Evolutionary conservation across 192 early-diverging fungal genomes (phyloP).

Genomic region (Podila epigama): DNA sequence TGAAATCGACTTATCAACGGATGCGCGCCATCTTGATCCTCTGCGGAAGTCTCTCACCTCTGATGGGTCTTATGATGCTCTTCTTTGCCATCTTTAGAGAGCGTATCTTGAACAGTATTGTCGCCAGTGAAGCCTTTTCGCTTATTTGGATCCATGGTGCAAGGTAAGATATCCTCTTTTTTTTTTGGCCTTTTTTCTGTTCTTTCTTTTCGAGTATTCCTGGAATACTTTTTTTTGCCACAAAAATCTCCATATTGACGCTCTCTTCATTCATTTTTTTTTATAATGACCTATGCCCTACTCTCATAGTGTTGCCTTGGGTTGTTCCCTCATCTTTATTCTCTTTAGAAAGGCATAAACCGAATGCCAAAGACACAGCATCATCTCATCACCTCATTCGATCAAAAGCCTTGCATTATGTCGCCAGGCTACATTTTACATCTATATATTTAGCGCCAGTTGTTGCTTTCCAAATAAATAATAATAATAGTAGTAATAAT

Average conservation of each 20-base stretch:
- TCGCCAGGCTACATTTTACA: no score
- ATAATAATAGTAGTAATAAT: not conserved
- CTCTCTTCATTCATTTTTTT: not conserved
- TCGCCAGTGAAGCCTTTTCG: conserved; percentile 31
- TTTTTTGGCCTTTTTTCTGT: no score
- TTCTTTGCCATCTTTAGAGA: conserved; percentile 30
- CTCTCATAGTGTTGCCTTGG: conserved; percentile 5
- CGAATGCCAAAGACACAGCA: not conserved
- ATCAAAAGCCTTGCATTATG: no score
- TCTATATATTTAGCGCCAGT: no score
- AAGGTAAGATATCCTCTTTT: conserved; percentile 6
- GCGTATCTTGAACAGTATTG: conserved; percentile 19
- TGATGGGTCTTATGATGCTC: conserved; percentile 34
- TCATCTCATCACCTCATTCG: no score
- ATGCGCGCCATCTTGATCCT: conserved; percentile 40
- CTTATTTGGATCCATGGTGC: conserved; percentile 39
- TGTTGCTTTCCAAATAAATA: not conserved
- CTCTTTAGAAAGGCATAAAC: conserved; percentile 25
- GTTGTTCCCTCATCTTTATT: conserved; percentile 26
- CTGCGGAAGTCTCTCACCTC: conserved; percentile 21
- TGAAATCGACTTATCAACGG: conserved; percentile 37
- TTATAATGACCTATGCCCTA: not conserved
- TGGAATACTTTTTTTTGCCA: not conserved
- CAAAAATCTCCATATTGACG: no score
- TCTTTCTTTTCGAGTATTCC: no score